Evolutionary conservation across 2,329 filamentous ascomycete genomes (phyloP).

Genomic region (Paecilomyces formosus): DNA sequence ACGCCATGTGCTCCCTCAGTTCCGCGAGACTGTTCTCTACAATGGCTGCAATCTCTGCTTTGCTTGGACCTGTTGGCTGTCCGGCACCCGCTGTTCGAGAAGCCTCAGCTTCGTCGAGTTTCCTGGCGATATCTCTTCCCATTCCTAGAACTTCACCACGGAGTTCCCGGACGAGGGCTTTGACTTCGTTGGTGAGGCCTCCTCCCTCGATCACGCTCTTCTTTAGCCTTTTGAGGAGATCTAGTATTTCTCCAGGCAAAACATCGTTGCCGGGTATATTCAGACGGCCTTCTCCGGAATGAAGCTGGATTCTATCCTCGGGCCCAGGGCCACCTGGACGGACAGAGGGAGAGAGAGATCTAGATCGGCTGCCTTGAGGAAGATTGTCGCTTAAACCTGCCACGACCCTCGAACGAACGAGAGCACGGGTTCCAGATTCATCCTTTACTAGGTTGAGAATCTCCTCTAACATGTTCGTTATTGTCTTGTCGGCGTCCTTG

Average conservation of each 20-base stretch:
- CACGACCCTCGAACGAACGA: constrained; percentile 41
- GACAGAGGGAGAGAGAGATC: constrained; percentile 15
- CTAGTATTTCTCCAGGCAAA: constrained; percentile 67
- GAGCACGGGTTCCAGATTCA: constrained; percentile 44
- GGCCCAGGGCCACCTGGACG: not conserved
- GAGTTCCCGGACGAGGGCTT: constrained; percentile 80
- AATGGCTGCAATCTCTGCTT: constrained; percentile 67
- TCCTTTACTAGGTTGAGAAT: constrained; percentile 58
- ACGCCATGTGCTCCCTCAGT: constrained; percentile 76
- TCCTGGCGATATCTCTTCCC: constrained; percentile 81
- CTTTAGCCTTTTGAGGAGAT: constrained; percentile 78
- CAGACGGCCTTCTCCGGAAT: not conserved
- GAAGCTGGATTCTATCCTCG: not conserved
- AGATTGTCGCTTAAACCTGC: constrained; percentile 21
- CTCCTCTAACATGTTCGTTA: constrained; percentile 71
- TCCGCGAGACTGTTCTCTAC: constrained; percentile 74
- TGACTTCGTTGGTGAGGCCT: constrained; percentile 84
- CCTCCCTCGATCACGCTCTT: constrained; percentile 84
- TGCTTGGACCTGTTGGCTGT: constrained; percentile 45
- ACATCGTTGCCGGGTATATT: constrained; percentile 22
- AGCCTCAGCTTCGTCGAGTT: constrained; percentile 56
- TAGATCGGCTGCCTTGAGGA: constrained; percentile 28
- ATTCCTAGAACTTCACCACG: constrained; percentile 90
- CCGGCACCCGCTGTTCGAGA: constrained; percentile 38
- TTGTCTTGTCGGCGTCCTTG: constrained; percentile 35